Base-by-base conservation (phyloP, 2,329 filamentous ascomycete species). In the Penicillium concentricum region DNA sequence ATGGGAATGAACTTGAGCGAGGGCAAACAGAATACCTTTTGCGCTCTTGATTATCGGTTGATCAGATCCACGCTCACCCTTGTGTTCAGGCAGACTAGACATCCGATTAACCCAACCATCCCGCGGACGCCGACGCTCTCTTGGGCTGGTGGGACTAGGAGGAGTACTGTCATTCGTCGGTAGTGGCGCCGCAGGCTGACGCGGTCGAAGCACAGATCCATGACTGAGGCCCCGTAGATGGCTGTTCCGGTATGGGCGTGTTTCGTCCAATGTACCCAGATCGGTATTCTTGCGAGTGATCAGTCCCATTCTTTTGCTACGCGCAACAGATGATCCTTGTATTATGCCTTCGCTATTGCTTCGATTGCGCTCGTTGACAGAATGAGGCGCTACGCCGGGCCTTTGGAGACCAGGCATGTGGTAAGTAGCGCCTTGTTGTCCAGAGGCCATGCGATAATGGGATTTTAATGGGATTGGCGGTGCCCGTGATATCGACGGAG, bases 401-500 rank as follows among this genome's bases (percentile, higher is more conserved):
- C 88, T 82, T 54, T 90, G 85, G 44, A 86, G 78, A 6, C 83
- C 77, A 7, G 74, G 69, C 57, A 68, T 69, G 35, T 76, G 70
- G 37, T 72, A 70, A 22, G 61, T 63, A 13, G 66, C 61, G 26
- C 69, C 67, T 53, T 79, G 63, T 18, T 67, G 77, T 24, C 76
- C 76, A 4, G 78, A 80, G 4, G 75, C 71, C 54, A 79, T 76
- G 30, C 92, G 86, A 64, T 90, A 91, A 71, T 96, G 92, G 3
- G 91, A 94, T 58, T 89, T 84, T 5, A 84, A 84, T 0, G 91
- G 91, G 58, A 96, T 90, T 0, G 90, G 89, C 3, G 92, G 91
- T 28, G 89, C 82, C 34, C 88, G 84, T 20, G 81, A 78, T 12
- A 84, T 75, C 37, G 82, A 86, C 15, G 89, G 90, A 4, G 89